phyloP scores from a whole-genome alignment of 257 asterid species.

The Solanum neorickii region DNA sequence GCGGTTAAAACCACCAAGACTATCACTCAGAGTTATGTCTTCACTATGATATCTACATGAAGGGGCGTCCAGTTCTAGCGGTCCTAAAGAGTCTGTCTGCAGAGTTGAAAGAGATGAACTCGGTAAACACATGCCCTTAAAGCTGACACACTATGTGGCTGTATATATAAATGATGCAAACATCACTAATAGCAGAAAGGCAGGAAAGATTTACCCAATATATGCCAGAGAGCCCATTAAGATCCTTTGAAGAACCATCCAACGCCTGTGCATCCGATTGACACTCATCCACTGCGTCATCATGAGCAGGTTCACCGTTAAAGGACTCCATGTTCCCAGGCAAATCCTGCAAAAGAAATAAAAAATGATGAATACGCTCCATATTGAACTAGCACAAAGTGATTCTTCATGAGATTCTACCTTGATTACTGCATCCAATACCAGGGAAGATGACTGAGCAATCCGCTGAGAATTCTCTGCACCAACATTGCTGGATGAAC shows the following conservation, averaged over 20 bases:
- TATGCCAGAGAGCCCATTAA: constrained; percentile 56
- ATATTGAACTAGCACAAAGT: background rate
- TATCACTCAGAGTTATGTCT: constrained; percentile 79
- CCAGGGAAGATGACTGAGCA: constrained; percentile 22
- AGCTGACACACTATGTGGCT: background rate
- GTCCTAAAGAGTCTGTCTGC: constrained; percentile 97
- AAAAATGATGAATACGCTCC: background rate
- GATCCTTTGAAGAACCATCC: constrained; percentile 45
- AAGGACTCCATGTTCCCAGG: constrained; percentile 26
- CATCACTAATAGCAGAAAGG: background rate
- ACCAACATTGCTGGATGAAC: constrained; percentile 15
- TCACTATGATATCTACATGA: constrained; percentile 72
- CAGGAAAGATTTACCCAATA: constrained; percentile 61
- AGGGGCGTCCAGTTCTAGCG: constrained; percentile 78
- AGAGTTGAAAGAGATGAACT: constrained; percentile 11
- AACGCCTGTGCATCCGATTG: constrained; percentile 20
- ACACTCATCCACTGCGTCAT: constrained; percentile 23
- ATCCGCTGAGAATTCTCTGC: constrained; percentile 17
- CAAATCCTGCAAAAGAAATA: constrained; percentile 32
- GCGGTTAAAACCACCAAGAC: constrained; percentile 81
- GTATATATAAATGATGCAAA: background rate
- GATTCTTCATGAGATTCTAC: constrained; percentile 18
- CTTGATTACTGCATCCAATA: constrained; percentile 28
- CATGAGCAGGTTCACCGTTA: constrained; percentile 14
- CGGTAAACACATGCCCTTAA: background rate